Evolutionary conservation across 345 rosid species (phyloP), one percentile per base, ranked within the genome.

Genomic region (Eucalyptus cloeziana): DNA sequence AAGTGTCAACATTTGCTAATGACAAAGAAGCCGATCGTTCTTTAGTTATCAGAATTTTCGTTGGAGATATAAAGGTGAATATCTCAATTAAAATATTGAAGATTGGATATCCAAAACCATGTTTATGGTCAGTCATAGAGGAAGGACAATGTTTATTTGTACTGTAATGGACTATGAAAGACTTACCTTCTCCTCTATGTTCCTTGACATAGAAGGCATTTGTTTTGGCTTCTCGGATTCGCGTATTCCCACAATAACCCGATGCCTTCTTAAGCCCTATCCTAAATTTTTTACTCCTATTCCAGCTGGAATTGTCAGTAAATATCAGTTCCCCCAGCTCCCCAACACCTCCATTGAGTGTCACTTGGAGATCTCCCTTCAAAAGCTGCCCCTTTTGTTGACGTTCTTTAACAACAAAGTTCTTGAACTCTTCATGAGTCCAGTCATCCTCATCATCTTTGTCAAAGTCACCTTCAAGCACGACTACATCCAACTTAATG

Each of bases 21-120:
- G 15, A 13, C 16, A 13, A 62, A 13, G 16, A 27, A 14, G 40
- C 10, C 19, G 0, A n/a, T 30, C 4, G 0, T 64, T 64, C 0
- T 16, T 64, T 4, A n/a, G 4, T 13, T 7, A n/a, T n/a, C 71
- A n/a, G 76, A n/a, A 13, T 7, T 64, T n/a, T n/a, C 8, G 5
- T n/a, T 67, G 1, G 1, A 7, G 21, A 14, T 64, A 0, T 7
- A 64, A 64, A 64, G 76, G 21, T 64, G 3, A 0, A 6, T 15
- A 64, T 0, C 40, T 64, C 3, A 64, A 64, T 1, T n/a, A 13
- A 3, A 67, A 67, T 2, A 13, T 49, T 14, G 51, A 50, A 15
- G 52, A 5, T 0, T 50, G 52, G 52, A 50, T 50, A 2, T 50
- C 52, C 7, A 1, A 5, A 50, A 50, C 17, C 52, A 50, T 5